Evolutionary conservation across 2,329 filamentous ascomycete species (phyloP), one percentile per base, ranked within the genome.

Genomic region (Alternaria gaisen): DNA sequence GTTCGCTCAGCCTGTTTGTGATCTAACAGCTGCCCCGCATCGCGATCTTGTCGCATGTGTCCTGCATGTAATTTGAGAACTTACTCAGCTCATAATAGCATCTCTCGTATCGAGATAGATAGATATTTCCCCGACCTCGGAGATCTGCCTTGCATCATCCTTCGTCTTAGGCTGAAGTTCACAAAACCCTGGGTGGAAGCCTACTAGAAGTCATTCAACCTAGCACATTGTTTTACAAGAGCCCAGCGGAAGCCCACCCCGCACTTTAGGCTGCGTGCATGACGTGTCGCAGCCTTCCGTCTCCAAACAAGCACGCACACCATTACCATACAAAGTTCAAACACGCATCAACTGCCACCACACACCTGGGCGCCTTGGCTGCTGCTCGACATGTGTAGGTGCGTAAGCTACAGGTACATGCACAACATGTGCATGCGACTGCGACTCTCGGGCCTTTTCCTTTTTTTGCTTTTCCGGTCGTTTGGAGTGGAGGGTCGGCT

Each of bases 301-400:
- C 20, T 36, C 43, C 24, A 46, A 47, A 56, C 53, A 50, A 56
- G 42, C 53, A 56, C 53, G 28, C 53, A 36, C 53, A 40, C 53
- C 36, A 46, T 18, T 26, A 56, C 53, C 34, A 56, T 16, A 38
- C 56, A 47, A 47, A 22, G 48, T 46, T 43, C 38, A 53, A 44
- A 51, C 40, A 58, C 20, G 56, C 30, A 42, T 41, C 41, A 34
- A 40, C 42, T 43, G 14, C 30, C 26, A 56, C 42, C 54, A 56
- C 36, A 56, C 54, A 30, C 22, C 42, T 55, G 41, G 53, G 42
- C 53, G 26, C 16, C 53, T 55, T 55, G 53, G 53, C 53, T 47
- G 42, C 30, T 38, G 8, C 20, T 20, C 16, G 30, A 50, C 16
- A 36, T 50, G 46, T 36, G 46, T 50, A 50, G 46, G 32, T 50